Base-by-base conservation (phyloP, 345 rosid species). In the Camelina hispida region DNA sequence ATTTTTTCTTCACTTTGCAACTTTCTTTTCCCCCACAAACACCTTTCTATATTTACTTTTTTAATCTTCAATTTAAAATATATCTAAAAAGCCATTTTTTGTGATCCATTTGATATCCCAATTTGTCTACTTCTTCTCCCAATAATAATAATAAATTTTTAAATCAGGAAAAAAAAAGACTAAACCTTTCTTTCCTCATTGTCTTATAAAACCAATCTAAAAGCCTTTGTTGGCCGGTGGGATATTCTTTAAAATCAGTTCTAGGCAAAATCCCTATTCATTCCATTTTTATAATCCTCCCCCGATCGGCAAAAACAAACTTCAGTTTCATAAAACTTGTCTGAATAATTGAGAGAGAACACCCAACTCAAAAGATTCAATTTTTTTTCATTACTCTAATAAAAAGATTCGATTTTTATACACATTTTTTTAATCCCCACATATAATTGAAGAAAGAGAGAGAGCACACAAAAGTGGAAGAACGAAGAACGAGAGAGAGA, bases 371-470 rank as follows among this genome's bases (percentile, higher is more conserved):
- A 70, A 71, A 65, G 67, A 71, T 71, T 78, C 77, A 60, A 32
- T 60, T 44, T 77, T 62, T 20, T 40, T 54, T 55, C 25, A 22
- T 60, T 6, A 54, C 34, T 35, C 37, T 38, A 37, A 48, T 25
- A 12, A 6, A 43, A 73, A 76, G 60, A 67, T 72, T 78, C 78
- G 52, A 43, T 51, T 61, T 48, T 78, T 50, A 7, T 5, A 25
- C 18, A 25, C 4, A 18, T 10, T 68, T 15, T 69, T 76, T 54
- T 55, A 63, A 69, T 44, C 8, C 35, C 0, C 43, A 66, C 52
- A 60, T 72, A 66, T 72, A 78, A 71, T 78, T 78, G 81, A 72
- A 72, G 77, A 78, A 52, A 78, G 77, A 72, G 57, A n/a, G n/a
- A n/a, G n/a, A n/a, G n/a, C n/a, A n/a, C n/a, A n/a, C n/a, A n/a